These are phyloP conservation scores for Picea glauca DNA, from an alignment of 75 land plant genomes.

Conservation along the genomic window DNA sequence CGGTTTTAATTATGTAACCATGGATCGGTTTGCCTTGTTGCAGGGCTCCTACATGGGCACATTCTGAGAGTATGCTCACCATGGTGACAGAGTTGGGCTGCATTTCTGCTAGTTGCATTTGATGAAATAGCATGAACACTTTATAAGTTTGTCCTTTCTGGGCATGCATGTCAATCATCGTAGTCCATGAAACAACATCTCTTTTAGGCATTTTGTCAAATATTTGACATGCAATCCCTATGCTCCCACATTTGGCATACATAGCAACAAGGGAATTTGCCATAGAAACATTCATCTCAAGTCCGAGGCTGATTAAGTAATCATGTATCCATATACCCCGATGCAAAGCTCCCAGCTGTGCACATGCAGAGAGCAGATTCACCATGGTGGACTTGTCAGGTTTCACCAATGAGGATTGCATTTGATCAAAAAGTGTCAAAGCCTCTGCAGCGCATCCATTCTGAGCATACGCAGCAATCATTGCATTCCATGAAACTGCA, in stretches of 20 bases:
- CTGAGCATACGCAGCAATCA: constrained; percentile 11
- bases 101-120: constrained; percentile 27
- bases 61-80: constrained; percentile 32
- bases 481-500: constrained; percentile 18
- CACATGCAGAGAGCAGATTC: constrained; percentile 9
- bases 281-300: constrained; percentile 9
- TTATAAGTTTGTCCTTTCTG: constrained; percentile 11
- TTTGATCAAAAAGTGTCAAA: constrained; percentile 10
- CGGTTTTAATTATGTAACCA: constrained; percentile 23
- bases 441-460: constrained; percentile 6
- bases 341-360: background rate
- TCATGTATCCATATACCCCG: constrained; percentile 16
- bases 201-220: constrained; percentile 11
- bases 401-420: constrained; percentile 6
- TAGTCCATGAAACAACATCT: constrained; percentile 18
- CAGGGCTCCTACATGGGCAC: constrained; percentile 22
- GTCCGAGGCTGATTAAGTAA: background rate
- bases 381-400: constrained; percentile 9
- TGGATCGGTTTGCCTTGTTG: constrained; percentile 35
- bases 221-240: constrained; percentile 8
- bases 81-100: constrained; percentile 36
- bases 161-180: constrained; percentile 23
- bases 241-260: constrained; percentile 22
- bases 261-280: constrained; percentile 17
- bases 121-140: background rate